These are phyloP conservation scores for Scutellaria baicalensis DNA, from an alignment of 257 asterid genomes.

Conservation along the genomic window DNA sequence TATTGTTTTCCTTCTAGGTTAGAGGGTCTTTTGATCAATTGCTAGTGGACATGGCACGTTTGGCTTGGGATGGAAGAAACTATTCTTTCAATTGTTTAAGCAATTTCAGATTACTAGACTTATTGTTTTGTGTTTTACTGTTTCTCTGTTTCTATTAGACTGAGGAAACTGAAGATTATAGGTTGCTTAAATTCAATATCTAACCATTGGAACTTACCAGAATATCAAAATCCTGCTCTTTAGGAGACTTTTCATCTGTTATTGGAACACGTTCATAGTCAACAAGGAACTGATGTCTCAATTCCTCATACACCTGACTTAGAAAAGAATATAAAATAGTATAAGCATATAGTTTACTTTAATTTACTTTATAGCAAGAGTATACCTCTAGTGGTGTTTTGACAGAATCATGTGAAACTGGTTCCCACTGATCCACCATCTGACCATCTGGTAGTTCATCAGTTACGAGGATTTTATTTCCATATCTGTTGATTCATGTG, in stretches of 20 bases:
- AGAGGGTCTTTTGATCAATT: no score
- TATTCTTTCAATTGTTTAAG: no score
- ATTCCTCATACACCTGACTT: constrained; percentile 81
- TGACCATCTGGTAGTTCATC: constrained; percentile 99
- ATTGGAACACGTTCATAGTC: constrained; percentile 94
- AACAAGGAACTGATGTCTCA: constrained; percentile 72
- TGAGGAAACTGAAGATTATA: not conserved
- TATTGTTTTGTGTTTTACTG: no score
- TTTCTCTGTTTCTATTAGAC: no score
- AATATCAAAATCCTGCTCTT: constrained; percentile 94
- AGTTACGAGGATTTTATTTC: constrained; percentile 94
- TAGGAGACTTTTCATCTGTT: constrained; percentile 95
- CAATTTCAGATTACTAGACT: no score
- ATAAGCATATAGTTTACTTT: constrained; percentile 17
- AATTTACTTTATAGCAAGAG: constrained; percentile 1
- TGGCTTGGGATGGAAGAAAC: no score
- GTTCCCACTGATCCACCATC: constrained; percentile 99
- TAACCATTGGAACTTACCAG: constrained; percentile 49
- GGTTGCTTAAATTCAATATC: constrained; percentile 6
- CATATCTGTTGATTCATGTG: constrained; percentile 63
- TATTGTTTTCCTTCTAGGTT: no score
- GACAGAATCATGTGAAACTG: constrained; percentile 70
- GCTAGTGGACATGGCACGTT: no score
- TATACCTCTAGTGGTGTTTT: constrained; percentile 92
- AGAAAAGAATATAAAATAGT: constrained; percentile 20